Conservation (phyloP, 139 green algal genomes). For the Chlamydomonas schloesseri region DNA sequence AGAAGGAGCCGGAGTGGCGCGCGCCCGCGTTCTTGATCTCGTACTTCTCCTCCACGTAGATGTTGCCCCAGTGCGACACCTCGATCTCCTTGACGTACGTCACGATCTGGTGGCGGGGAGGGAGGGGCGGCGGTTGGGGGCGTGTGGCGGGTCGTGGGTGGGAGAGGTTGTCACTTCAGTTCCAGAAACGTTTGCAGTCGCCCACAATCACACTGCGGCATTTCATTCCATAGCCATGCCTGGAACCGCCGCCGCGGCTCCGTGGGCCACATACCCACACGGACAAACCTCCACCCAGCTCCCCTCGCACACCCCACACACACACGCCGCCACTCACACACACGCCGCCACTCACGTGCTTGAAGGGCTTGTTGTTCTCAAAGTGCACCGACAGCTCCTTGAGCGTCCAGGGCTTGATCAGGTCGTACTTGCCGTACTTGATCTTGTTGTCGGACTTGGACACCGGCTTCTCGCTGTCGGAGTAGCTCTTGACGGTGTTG, state of each 20-base stretch:
- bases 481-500: conserved; percentile 61
- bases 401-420: conserved; percentile 60
- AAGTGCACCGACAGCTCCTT: conserved; percentile 80
- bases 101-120: conserved; percentile 41
- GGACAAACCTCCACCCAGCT: no score
- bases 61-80: conserved; percentile 93
- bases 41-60: conserved; percentile 93
- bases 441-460: conserved; percentile 59
- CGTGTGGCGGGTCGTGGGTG: not conserved
- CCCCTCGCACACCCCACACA: no score
- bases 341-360: conserved; percentile 52
- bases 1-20: conserved; percentile 76
- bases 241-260: no score
- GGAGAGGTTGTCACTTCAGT: no score
- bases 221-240: no score
- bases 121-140: no score
- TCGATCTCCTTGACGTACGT: conserved; percentile 85
- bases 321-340: no score
- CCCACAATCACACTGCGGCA: no score
- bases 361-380: conserved; percentile 85
- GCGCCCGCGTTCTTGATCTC: conserved; percentile 79
- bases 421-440: conserved; percentile 60
- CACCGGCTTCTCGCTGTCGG: conserved; percentile 54
- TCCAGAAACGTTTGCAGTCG: no score
- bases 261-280: no score